Evolutionary conservation across 2,329 filamentous ascomycete species (phyloP).

Genomic region (Periconia digitata): DNA sequence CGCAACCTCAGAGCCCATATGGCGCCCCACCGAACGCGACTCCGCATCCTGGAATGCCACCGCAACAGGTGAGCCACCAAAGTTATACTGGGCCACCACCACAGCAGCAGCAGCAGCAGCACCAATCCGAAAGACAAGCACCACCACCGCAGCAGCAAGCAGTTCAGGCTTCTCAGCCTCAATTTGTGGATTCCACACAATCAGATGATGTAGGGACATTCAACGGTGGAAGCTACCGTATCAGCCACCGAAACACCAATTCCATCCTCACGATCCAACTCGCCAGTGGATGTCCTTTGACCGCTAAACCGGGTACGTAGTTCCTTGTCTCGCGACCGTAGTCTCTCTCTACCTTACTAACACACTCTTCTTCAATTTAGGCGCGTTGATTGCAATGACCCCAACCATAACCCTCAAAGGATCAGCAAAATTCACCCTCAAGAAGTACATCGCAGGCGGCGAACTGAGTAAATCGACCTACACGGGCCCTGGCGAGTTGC

Average conservation of each 20-base stretch:
- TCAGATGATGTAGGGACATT: conserved; percentile 92
- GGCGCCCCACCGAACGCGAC: conserved; percentile 18
- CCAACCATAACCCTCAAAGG: conserved; percentile 83
- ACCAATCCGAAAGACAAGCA: conserved; percentile 21
- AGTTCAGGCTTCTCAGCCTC: conserved; percentile 44
- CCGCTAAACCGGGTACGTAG: conserved; percentile 69
- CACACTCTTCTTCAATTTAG: conserved; percentile 43
- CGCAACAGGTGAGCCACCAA: conserved; percentile 28
- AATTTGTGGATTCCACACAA: conserved; percentile 66
- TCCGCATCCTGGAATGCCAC: conserved; percentile 38
- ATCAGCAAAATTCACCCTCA: conserved; percentile 79
- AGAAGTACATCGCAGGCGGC: conserved; percentile 83
- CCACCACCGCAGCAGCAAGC: conserved; percentile 31
- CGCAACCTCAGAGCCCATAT: conserved; percentile 24
- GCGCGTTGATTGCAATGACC: conserved; percentile 94
- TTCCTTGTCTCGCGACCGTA: neutral
- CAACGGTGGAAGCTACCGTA: conserved; percentile 91
- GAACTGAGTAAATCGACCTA: conserved; percentile 78
- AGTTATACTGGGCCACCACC: conserved; percentile 17
- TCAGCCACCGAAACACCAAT: conserved; percentile 90
- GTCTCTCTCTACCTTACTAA: conserved; percentile 6
- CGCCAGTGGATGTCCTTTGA: conserved; percentile 82
- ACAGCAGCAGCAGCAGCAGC: conserved; percentile 37
- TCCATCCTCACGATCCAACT: conserved; percentile 86
- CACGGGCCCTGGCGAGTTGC: conserved; percentile 86